A percentile compares a stretch with the other conserved stretches of the same genome.
phyloP scores from a whole-genome alignment of 1,139 yeast genomes.

The Suhomyces coccinellae region DNA sequence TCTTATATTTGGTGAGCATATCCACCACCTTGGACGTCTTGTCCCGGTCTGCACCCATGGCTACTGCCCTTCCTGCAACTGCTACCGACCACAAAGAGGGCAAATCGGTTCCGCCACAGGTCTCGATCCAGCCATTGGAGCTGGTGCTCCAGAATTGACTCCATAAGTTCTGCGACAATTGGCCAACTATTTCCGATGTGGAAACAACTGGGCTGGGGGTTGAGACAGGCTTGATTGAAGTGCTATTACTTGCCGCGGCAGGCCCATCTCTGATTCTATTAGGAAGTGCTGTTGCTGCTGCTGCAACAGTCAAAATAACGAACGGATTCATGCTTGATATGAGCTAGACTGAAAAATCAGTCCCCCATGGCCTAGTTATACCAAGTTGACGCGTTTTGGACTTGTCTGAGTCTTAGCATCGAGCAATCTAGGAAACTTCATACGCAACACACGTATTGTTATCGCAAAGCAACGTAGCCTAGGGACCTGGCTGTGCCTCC shows the following conservation, averaged over 20 bases:
- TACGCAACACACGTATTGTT: no score
- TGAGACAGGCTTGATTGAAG: constrained; percentile 19
- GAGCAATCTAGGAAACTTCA: no score
- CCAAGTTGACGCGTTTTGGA: not conserved
- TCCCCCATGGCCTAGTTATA: not conserved
- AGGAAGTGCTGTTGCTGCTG: constrained; percentile 7
- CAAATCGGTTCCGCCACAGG: constrained; percentile 5
- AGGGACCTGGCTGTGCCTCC: no score
- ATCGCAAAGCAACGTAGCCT: no score
- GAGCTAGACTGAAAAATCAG: not conserved
- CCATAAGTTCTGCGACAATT: constrained; percentile 9
- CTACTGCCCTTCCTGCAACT: constrained; percentile 15
- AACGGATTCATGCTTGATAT: not conserved
- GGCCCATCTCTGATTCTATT: not conserved
- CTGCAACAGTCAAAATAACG: not conserved
- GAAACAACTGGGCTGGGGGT: constrained; percentile 18
- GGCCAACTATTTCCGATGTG: constrained; percentile 5
- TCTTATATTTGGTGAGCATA: constrained; percentile 13
- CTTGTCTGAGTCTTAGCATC: not conserved
- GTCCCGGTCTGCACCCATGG: constrained; percentile 3
- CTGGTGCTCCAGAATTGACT: constrained; percentile 11
- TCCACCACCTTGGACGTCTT: constrained; percentile 7
- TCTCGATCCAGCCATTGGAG: constrained; percentile 7
- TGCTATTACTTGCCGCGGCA: constrained; percentile 11
- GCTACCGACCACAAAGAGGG: constrained; percentile 17